Evolutionary conservation across 2,329 filamentous ascomycete species (phyloP).

Genomic region (Cladophialophora bantiana): DNA sequence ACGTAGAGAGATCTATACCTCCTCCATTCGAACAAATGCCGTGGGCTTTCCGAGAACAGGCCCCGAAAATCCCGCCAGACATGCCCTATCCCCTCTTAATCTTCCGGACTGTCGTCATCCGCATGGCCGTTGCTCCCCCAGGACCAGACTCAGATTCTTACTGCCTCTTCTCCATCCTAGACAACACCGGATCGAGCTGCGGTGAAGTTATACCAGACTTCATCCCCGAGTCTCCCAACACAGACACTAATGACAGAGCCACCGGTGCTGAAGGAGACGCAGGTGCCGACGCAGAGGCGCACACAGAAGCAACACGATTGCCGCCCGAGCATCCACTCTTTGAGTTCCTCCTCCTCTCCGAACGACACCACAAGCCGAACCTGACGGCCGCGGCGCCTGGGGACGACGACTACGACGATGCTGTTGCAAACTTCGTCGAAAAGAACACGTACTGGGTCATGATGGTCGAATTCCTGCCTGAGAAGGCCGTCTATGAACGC

Average conservation of each 20-base stretch:
- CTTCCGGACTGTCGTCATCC: neutral
- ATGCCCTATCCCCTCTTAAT: neutral
- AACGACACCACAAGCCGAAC: conserved; percentile 5
- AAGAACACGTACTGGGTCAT: conserved; percentile 1
- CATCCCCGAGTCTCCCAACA: neutral
- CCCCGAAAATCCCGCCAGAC: neutral
- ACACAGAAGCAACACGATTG: neutral
- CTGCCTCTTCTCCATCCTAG: neutral
- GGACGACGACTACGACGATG: neutral
- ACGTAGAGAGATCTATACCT: neutral
- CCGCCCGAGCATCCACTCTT: neutral
- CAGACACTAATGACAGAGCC: neutral
- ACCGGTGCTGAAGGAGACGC: neutral
- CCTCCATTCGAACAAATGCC: neutral
- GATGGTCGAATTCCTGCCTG: neutral
- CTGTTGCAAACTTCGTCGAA: neutral
- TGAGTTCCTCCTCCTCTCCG: neutral
- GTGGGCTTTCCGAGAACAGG: neutral
- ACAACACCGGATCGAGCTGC: neutral
- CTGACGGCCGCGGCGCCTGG: neutral
- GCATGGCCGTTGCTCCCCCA: neutral
- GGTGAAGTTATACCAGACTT: neutral
- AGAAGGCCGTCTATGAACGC: conserved; percentile 3
- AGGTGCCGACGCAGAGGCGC: neutral
- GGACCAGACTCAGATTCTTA: neutral